Percentiles rank a stretch among this genome's conserved stretches.
Evolutionary conservation across 2,329 filamentous ascomycete species (phyloP).

Genomic region (Geosmithia flava): DNA sequence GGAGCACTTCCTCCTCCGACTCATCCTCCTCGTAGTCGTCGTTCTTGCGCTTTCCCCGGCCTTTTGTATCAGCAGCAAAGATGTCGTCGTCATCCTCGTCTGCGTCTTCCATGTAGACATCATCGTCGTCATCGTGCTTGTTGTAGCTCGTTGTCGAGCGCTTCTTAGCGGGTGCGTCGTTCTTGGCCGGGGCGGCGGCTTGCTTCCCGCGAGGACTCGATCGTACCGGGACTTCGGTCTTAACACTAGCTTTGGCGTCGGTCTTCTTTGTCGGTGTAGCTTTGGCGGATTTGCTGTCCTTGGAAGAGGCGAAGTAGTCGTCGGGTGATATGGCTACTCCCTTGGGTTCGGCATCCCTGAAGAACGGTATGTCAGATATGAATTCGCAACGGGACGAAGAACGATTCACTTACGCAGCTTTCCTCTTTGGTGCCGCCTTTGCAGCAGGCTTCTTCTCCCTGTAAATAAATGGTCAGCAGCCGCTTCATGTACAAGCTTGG

Average conservation of each 20-base stretch:
- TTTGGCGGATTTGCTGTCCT: constrained; percentile 24
- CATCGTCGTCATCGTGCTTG: constrained; percentile 34
- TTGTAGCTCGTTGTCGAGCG: constrained; percentile 25
- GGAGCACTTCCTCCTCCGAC: constrained; percentile 56
- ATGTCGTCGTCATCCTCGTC: constrained; percentile 69
- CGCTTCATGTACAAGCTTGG: not conserved
- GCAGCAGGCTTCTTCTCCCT: constrained; percentile 39
- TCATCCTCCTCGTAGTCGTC: constrained; percentile 66
- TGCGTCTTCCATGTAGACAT: constrained; percentile 53
- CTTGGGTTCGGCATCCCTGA: constrained; percentile 26
- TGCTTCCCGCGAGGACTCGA: constrained; percentile 38
- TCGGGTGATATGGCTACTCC: constrained; percentile 41
- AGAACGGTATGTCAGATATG: constrained; percentile 3
- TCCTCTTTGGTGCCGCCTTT: constrained; percentile 40
- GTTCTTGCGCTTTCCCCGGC: constrained; percentile 51
- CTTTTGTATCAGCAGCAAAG: constrained; percentile 60
- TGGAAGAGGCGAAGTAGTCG: constrained; percentile 42
- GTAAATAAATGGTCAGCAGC: constrained; percentile 4
- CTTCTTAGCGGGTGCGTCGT: constrained; percentile 24
- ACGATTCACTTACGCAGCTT: constrained; percentile 29
- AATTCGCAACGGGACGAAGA: not conserved
- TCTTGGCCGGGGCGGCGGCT: constrained; percentile 14
- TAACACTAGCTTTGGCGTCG: constrained; percentile 21
- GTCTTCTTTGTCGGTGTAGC: constrained; percentile 26
- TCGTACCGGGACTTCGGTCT: constrained; percentile 32